Conservation (phyloP, 352 stramenopile genomes). For the Phytophthora pini region DNA sequence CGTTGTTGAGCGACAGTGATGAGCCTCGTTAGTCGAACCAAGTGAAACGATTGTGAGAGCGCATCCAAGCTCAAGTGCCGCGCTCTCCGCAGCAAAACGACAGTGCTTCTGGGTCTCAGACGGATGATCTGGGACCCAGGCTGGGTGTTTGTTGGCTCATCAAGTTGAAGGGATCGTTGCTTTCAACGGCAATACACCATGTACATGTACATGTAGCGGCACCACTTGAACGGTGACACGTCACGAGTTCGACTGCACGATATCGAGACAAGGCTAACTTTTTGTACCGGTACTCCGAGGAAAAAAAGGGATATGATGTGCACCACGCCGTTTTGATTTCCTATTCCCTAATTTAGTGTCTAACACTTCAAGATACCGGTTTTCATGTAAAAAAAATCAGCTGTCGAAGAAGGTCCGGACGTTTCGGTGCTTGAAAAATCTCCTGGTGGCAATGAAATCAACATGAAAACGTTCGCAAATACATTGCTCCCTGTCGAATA, state of each 20-base stretch:
- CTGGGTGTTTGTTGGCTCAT: too few relatives aligned
- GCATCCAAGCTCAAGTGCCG: not conserved
- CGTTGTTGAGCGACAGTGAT: conserved; percentile 2
- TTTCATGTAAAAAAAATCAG: too few relatives aligned
- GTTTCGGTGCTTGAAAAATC: conserved; percentile 25
- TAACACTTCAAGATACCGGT: not conserved
- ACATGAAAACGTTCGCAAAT: not conserved
- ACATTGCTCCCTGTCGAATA: too few relatives aligned
- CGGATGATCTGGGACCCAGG: not conserved
- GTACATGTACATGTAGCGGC: not conserved
- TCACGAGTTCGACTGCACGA: conserved; percentile 9
- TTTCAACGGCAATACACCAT: too few relatives aligned
- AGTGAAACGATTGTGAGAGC: conserved; percentile 8
- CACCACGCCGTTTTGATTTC: not conserved
- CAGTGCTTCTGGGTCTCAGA: conserved; percentile 1
- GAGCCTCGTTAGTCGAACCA: conserved; percentile 5
- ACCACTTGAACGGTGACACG: conserved; percentile 19
- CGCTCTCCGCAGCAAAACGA: not conserved
- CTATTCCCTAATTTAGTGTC: not conserved
- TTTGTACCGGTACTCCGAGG: too few relatives aligned
- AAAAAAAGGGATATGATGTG: not conserved
- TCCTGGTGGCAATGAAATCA: conserved; percentile 5
- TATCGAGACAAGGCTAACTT: not conserved
- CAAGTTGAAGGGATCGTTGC: too few relatives aligned
- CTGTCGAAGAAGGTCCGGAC: not conserved